These are phyloP conservation scores for Trichoderma hamatum DNA, from an alignment of 2,329 filamentous ascomycete genomes.

Conservation along the genomic window DNA sequence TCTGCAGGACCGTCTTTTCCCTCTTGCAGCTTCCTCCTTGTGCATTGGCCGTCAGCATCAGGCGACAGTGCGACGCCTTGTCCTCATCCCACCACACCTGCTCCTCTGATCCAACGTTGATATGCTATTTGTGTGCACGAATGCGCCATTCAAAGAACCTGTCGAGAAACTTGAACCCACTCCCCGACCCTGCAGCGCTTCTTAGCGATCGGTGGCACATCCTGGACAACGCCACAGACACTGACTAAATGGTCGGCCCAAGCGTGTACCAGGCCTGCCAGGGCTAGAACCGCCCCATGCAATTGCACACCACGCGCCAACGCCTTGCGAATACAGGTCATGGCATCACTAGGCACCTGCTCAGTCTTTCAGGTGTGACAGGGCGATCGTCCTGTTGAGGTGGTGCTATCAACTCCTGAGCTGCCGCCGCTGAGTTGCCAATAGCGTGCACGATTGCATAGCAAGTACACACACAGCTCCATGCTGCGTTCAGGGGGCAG, in stretches of 20 bases:
- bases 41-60: constrained; percentile 7
- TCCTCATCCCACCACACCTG: constrained; percentile 17
- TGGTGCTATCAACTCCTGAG: constrained; percentile 1
- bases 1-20: background rate
- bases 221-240: constrained; percentile 19
- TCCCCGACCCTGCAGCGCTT: constrained; percentile 8
- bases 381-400: background rate
- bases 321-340: background rate
- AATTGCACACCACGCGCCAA: constrained; percentile 16
- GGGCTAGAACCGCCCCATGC: constrained; percentile 9
- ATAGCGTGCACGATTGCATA: background rate
- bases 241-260: constrained; percentile 5
- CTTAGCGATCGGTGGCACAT: constrained; percentile 17
- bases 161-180: constrained; percentile 13
- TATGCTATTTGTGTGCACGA: constrained; percentile 7
- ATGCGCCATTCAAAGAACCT: background rate
- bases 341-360: constrained; percentile 4
- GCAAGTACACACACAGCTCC: background rate
- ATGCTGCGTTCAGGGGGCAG: background rate
- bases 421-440: background rate
- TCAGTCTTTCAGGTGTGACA: background rate
- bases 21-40: background rate
- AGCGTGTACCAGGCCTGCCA: background rate
- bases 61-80: constrained; percentile 13
- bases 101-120: constrained; percentile 14